Evolutionary conservation across 345 rosid genomes (phyloP).

Genomic region (Eucalyptus cloeziana): DNA sequence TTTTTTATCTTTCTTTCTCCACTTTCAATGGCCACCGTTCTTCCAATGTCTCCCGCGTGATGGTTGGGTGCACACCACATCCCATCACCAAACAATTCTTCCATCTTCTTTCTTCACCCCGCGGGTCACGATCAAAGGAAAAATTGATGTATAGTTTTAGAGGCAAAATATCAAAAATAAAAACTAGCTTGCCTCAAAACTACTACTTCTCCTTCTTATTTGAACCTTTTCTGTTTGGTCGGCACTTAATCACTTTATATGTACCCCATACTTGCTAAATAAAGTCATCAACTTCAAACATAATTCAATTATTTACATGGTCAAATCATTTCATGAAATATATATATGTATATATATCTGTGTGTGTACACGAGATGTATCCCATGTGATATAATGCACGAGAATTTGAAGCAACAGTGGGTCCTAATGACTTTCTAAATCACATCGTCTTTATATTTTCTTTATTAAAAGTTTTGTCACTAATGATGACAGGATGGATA

Average conservation of each 20-base stretch:
- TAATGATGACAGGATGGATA: too few relatives aligned
- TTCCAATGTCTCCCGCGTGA: too few relatives aligned
- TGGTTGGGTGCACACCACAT: neutral
- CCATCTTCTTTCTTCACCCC: neutral
- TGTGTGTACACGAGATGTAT: too few relatives aligned
- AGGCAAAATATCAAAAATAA: neutral
- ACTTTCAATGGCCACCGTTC: too few relatives aligned
- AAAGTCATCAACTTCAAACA: accelerated
- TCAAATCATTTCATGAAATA: neutral
- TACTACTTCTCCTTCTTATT: neutral
- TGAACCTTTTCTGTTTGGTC: neutral
- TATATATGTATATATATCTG: too few relatives aligned
- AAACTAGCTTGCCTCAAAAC: neutral
- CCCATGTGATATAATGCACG: too few relatives aligned
- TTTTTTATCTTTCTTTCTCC: too few relatives aligned
- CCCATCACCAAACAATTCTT: neutral
- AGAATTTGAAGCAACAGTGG: too few relatives aligned
- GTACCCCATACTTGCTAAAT: neutral
- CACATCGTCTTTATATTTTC: accelerated
- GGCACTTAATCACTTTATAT: neutral
- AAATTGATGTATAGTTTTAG: neutral
- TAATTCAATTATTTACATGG: neutral
- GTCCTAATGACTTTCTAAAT: neutral
- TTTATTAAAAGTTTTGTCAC: too few relatives aligned
- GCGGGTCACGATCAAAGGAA: neutral